Evolutionary conservation across 371 early-diverging fungal species (phyloP).

Genomic region (Nematocida parisii): DNA sequence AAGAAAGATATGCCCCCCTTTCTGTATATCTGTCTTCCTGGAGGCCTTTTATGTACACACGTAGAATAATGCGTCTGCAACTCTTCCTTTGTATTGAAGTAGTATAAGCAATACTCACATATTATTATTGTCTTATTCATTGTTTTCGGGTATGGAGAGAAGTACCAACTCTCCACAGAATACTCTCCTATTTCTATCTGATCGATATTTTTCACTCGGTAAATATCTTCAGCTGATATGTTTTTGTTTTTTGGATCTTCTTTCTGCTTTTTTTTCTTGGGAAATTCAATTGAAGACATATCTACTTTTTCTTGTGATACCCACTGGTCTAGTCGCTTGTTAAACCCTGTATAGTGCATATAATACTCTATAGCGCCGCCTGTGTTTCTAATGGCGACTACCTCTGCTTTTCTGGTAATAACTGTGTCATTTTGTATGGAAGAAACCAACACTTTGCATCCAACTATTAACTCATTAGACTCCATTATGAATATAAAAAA

Average conservation of each 20-base stretch:
- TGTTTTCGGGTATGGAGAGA: slow-evolving; percentile 93
- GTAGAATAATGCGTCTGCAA: slow-evolving; percentile 74
- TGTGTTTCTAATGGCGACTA: slow-evolving; percentile 76
- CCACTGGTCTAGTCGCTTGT: slow-evolving; percentile 98
- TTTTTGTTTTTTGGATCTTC: slow-evolving; percentile 49
- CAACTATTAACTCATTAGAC: slow-evolving; percentile 20
- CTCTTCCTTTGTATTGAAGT: slow-evolving; percentile 75
- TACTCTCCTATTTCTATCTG: slow-evolving; percentile 77
- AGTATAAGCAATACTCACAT: slow-evolving; percentile 92
- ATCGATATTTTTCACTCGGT: slow-evolving; percentile 72
- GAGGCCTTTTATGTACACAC: slow-evolving; percentile 82
- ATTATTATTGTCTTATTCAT: slow-evolving; percentile 80
- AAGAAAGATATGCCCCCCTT: slow-evolving; percentile 81
- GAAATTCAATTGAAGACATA: slow-evolving; percentile 70
- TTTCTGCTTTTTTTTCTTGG: slow-evolving; percentile 72
- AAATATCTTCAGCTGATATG: slow-evolving; percentile 61
- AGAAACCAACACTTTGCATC: slow-evolving; percentile 49
- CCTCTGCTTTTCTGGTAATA: slow-evolving; percentile 73
- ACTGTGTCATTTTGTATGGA: not conserved
- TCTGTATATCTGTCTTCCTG: slow-evolving; percentile 95
- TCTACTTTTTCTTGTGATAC: slow-evolving; percentile 75
- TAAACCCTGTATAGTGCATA: slow-evolving; percentile 92
- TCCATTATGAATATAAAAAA: slow-evolving; percentile 34
- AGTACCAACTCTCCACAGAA: slow-evolving; percentile 88
- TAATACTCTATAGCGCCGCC: slow-evolving; percentile 75